These are phyloP conservation scores for Zymoseptoria crescenta DNA, from an alignment of 2,329 filamentous ascomycete species.

Conservation along the genomic window DNA sequence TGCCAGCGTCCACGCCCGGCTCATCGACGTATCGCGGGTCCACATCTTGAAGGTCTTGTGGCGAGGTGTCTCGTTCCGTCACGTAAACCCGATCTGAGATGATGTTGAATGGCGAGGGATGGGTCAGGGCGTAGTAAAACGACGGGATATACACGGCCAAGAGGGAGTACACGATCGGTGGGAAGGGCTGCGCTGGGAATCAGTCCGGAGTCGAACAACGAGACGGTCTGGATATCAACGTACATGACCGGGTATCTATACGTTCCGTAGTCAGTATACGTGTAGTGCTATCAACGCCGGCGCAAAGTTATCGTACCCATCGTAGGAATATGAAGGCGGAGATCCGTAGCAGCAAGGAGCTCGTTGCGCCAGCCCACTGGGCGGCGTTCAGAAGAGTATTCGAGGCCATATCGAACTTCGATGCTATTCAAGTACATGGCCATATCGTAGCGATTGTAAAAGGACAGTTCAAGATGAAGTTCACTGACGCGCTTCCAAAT, in stretches of 20 bases:
- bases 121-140: conserved; percentile 25
- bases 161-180: conserved; percentile 30
- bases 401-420: not conserved
- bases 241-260: conserved; percentile 32
- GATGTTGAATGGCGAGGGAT: conserved; percentile 26
- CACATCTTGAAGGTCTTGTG: conserved; percentile 16
- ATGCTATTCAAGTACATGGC: not conserved
- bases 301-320: conserved; percentile 27
- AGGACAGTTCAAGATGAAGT: not conserved
- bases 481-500: not conserved
- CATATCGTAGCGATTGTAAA: not conserved
- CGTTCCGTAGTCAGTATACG: conserved; percentile 7
- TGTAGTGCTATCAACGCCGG: conserved; percentile 6
- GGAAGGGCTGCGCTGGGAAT: conserved; percentile 24
- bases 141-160: conserved; percentile 41
- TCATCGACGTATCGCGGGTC: conserved; percentile 21
- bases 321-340: conserved; percentile 29
- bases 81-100: conserved; percentile 30
- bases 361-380: conserved; percentile 17
- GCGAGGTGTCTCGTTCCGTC: conserved; percentile 35
- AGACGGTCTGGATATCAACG: conserved; percentile 4
- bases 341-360: conserved; percentile 21
- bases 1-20: conserved; percentile 35
- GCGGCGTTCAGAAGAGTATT: not conserved
- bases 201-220: conserved; percentile 13